Evolutionary conservation across 768 basidiomycete genomes (phyloP).

Genomic region (Tephrocybe sp.): DNA sequence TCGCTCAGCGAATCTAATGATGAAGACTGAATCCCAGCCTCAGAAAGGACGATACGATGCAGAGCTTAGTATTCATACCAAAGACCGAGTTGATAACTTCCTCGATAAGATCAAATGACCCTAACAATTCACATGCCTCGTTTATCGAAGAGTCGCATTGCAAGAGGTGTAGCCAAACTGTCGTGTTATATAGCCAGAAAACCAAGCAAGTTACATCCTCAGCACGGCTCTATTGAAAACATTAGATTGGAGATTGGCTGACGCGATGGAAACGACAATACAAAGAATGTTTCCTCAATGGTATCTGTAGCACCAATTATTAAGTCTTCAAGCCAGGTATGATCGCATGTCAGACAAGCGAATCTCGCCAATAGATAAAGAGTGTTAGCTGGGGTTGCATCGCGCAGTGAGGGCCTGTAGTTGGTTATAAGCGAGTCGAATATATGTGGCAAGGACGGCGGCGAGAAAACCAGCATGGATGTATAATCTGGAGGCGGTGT

Average conservation of each 20-base stretch:
- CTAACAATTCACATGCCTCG: constrained; percentile 79
- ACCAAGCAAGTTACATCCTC: constrained; percentile 86
- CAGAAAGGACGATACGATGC: not conserved
- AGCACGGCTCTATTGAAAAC: constrained; percentile 60
- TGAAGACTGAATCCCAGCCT: constrained; percentile 67
- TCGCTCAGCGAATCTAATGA: constrained; percentile 90
- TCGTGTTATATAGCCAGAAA: constrained; percentile 95
- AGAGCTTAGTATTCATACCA: constrained; percentile 46
- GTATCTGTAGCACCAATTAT: constrained; percentile 88
- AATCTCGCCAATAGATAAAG: constrained; percentile 91
- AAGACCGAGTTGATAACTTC: constrained; percentile 95
- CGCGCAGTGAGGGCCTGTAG: constrained; percentile 67
- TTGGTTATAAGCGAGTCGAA: constrained; percentile 82
- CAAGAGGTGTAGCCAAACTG: constrained; percentile 88
- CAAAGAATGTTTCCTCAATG: constrained; percentile 92
- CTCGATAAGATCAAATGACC: constrained; percentile 83
- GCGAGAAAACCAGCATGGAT: constrained; percentile 93
- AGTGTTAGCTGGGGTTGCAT: constrained; percentile 87
- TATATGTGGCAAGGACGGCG: constrained; percentile 71
- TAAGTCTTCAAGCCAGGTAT: constrained; percentile 90
- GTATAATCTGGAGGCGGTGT: constrained; percentile 77
- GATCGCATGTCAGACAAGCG: constrained; percentile 89
- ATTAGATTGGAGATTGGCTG: constrained; percentile 13
- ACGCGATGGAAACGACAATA: too few species aligned
- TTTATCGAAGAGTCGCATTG: constrained; percentile 80